A percentile compares a stretch with the other conserved stretches of the same genome.
Evolutionary conservation across 2,329 filamentous ascomycete genomes (phyloP).

Genomic region (Lasiodiplodia citricola): DNA sequence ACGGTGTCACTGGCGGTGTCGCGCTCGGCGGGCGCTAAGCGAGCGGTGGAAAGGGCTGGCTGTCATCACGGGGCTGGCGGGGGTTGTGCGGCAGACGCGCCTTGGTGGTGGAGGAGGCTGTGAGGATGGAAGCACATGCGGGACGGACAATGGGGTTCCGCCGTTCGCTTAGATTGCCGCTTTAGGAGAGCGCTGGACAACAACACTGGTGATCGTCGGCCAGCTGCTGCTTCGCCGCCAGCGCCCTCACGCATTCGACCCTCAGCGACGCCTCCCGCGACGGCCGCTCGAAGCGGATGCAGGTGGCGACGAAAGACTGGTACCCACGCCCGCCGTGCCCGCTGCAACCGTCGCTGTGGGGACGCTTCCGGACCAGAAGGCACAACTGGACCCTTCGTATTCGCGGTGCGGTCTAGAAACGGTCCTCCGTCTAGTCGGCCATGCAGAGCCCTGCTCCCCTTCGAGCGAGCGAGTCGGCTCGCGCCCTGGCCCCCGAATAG

Average conservation of each 20-base stretch:
- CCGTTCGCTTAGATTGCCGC: constrained; percentile 10
- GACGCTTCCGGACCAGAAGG: background rate
- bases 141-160: constrained; percentile 17
- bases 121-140: background rate
- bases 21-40: background rate
- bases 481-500: constrained; percentile 1
- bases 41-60: background rate
- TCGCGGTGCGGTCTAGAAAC: constrained; percentile 17
- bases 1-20: constrained; percentile 1
- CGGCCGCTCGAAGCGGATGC: constrained; percentile 1
- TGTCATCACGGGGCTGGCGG: constrained; percentile 13
- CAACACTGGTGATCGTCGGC: constrained; percentile 14
- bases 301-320: constrained; percentile 16
- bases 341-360: background rate
- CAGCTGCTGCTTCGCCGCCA: background rate
- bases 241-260: background rate
- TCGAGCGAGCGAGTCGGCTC: constrained; percentile 6
- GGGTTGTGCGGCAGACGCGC: constrained; percentile 6
- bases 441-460: constrained; percentile 11
- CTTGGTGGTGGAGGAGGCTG: constrained; percentile 6
- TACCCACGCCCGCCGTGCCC: background rate
- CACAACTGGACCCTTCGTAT: constrained; percentile 21
- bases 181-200: constrained; percentile 13
- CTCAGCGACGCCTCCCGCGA: background rate
- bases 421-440: constrained; percentile 5